Base-by-base conservation (phyloP, 108 stramenopile species). In the Nitzschia palea region DNA sequence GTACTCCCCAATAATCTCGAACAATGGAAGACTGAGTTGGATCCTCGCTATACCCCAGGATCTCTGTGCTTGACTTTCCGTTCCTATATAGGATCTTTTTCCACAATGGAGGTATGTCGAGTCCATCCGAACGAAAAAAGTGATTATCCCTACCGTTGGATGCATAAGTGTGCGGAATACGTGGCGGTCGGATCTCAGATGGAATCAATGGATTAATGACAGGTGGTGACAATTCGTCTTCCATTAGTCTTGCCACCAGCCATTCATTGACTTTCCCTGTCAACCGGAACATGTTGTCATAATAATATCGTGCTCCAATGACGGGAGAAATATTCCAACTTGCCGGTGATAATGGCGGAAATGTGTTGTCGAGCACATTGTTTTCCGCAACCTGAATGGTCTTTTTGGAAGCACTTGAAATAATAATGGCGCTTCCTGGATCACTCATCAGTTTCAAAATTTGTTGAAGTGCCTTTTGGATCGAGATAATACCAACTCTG, bases 191-290 rank as follows among this genome's bases (percentile, higher is more conserved):
- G 15, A 91, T 42, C 25, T 31, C 48, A 3, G 84, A 73, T 0
- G 90, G 86, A 26, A 91, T 52, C 43, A 91, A 44, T 8, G 90
- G 86, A 56, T 91, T 86, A n/a, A 84, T 50, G 36, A 77, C 73
- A 10, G 90, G 90, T 5, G 85, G 86, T 18, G 66, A 42, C 4
- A 88, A 60, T 65, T 85, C 77, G 12, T 83, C 86, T 26, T 80
- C 79, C 54, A 83, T 73, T 3, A 67, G n/a, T 2, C 51, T 44
- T 70, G 48, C 56, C 45, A 77, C 51, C 52, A 87, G 67, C 84
- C 85, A 85, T 35, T 68, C 67, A 20, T 76, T 74, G 18, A 78
- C 31, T 40, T 67, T 48, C 43, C 73, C 47, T 59, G 65, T 45
- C 59, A 85, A 31, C 56, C 75, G 67, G 62, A 83, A 55, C 70